A percentile compares a stretch with the other conserved stretches of the same genome.
These are phyloP conservation scores for Breynia disticha DNA, from an alignment of 441 rosid species.

Conservation along the genomic window DNA sequence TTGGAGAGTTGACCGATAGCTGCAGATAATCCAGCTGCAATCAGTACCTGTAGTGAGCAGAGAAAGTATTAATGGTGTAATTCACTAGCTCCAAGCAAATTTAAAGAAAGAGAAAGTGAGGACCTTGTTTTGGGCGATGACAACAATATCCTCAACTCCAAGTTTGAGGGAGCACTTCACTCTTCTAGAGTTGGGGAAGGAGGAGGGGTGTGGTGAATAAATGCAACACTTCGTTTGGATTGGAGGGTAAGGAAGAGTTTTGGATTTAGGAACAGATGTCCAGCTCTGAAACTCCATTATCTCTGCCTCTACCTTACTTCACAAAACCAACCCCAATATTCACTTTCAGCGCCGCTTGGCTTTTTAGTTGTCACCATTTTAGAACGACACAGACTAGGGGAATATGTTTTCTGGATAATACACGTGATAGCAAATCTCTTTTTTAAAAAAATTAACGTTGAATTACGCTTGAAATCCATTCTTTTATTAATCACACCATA, in stretches of 20 bases:
- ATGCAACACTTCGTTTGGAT: background rate
- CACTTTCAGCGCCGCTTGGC: too few species aligned
- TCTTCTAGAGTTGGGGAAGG: slow-evolving; percentile 8
- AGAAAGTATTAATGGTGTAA: too few species aligned
- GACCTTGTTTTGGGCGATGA: slow-evolving; percentile 61
- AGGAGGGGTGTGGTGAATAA: background rate
- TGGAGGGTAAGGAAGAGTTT: slow-evolving; percentile 1
- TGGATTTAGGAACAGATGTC: background rate
- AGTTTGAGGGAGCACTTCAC: slow-evolving; percentile 27
- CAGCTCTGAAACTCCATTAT: too few species aligned
- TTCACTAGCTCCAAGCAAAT: background rate
- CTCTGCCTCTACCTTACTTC: too few species aligned
- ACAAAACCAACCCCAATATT: too few species aligned
- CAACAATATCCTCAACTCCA: slow-evolving; percentile 44
- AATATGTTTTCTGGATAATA: too few species aligned
- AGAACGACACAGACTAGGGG: too few species aligned
- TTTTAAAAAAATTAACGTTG: too few species aligned
- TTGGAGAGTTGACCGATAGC: slow-evolving; percentile 82
- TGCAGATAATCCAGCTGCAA: slow-evolving; percentile 67
- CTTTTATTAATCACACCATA: too few species aligned
- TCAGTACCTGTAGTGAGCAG: slow-evolving; percentile 36
- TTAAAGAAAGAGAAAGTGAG: background rate
- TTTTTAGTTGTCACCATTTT: too few species aligned
- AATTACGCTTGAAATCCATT: too few species aligned
- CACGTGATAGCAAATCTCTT: too few species aligned